Conservation (phyloP, 2,329 filamentous ascomycete genomes). For the Coleophoma eucalyptorum region DNA sequence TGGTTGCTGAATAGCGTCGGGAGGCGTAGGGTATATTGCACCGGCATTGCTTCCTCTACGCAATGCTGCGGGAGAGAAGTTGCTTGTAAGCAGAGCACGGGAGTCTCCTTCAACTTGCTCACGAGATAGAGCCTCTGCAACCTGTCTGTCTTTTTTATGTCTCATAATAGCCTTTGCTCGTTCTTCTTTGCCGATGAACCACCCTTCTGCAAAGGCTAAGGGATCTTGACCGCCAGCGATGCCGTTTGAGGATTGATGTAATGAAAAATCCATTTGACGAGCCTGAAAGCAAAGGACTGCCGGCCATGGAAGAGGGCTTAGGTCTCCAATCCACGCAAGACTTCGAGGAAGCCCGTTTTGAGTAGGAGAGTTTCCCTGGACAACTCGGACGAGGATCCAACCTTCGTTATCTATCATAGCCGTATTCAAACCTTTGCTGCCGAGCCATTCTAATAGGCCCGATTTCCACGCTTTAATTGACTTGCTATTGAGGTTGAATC, state of each 20-base stretch:
- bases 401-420: conserved; percentile 21
- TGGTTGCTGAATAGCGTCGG: conserved; percentile 56
- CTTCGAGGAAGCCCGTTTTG: conserved; percentile 4
- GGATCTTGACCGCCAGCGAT: conserved; percentile 22
- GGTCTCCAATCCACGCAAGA: conserved; percentile 17
- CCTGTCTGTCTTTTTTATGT: conserved; percentile 48
- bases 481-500: conserved; percentile 11
- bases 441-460: conserved; percentile 28
- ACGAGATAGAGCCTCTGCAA: conserved; percentile 28
- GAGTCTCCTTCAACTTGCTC: conserved; percentile 39
- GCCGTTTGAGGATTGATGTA: conserved; percentile 3
- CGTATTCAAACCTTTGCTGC: conserved; percentile 22
- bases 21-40: conserved; percentile 69
- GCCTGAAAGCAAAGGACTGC: conserved; percentile 25
- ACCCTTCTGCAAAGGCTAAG: conserved; percentile 31
- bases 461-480: conserved; percentile 24
- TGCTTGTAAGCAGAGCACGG: conserved; percentile 39
- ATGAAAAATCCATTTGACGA: conserved; percentile 7
- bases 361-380: conserved; percentile 17
- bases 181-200: conserved; percentile 27
- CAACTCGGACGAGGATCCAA: conserved; percentile 27
- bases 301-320: conserved; percentile 27
- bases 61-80: conserved; percentile 47
- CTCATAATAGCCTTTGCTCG: conserved; percentile 41
- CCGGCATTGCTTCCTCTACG: conserved; percentile 47